Percentiles rank a stretch among this genome's conserved stretches.
Evolutionary conservation across 176 grass and related monocot species (phyloP).

Genomic region (Alopecurus myosuroides): DNA sequence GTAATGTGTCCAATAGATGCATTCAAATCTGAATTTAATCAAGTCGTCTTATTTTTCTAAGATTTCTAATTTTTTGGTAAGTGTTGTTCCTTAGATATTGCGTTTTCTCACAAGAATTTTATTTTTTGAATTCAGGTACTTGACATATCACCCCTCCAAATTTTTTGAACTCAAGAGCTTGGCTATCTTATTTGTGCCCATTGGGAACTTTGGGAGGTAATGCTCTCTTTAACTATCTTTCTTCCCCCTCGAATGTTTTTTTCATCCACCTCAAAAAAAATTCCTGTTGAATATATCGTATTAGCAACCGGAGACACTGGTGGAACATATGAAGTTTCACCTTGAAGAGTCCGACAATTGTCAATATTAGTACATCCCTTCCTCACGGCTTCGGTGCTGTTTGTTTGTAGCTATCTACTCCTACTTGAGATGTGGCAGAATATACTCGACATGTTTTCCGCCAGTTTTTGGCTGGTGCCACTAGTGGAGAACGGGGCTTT

Average conservation of each 20-base stretch:
- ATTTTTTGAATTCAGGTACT: slow-evolving; percentile 44
- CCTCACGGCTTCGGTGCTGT: neutral
- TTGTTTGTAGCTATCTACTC: slow-evolving; percentile 52
- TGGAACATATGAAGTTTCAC: slow-evolving; percentile 69
- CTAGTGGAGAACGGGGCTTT: too few relatives aligned
- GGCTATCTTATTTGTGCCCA: slow-evolving; percentile 70
- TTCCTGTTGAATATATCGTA: neutral
- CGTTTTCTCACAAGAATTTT: neutral
- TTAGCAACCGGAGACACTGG: slow-evolving; percentile 52
- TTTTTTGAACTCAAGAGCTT: slow-evolving; percentile 75
- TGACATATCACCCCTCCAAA: slow-evolving; percentile 63
- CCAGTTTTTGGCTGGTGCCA: slow-evolving; percentile 82
- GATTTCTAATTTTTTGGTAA: neutral
- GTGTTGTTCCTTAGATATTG: neutral
- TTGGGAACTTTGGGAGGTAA: slow-evolving; percentile 77
- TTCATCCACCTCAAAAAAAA: too few relatives aligned
- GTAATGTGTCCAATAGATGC: slow-evolving; percentile 65
- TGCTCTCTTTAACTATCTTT: neutral
- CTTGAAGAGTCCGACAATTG: slow-evolving; percentile 54
- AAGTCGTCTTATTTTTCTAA: slow-evolving; percentile 35
- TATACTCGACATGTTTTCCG: slow-evolving; percentile 68
- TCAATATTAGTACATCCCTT: slow-evolving; percentile 43
- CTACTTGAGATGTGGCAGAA: slow-evolving; percentile 79
- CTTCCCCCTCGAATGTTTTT: too few relatives aligned
- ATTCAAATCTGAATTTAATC: slow-evolving; percentile 72